Base-by-base conservation (phyloP, 2,329 filamentous ascomycete species). In the Talaromyces sp. region DNA sequence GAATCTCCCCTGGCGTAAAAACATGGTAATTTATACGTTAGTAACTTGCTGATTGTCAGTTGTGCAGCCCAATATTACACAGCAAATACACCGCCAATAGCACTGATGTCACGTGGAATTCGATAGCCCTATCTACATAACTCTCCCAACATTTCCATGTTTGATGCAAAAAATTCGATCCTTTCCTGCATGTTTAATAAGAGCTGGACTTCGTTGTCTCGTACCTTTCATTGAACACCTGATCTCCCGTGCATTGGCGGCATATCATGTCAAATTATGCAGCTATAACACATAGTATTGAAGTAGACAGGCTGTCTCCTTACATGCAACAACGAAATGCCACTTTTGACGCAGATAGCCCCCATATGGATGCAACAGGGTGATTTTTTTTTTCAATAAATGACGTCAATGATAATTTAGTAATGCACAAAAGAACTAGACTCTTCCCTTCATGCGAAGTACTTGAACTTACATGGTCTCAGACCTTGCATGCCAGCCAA, bases 41-140 rank as follows among this genome's bases (percentile, higher is more conserved):
- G 7, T 35, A 8, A 7, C 4, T 33, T 18, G 3, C 9, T 2
- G 2, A 8, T 56, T n/a, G 28, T 25, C 23, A 14, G 14, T 21
- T 18, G 18, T 9, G 4, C n/a, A 28, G 14, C 14, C 35, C 9
- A 28, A 55, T 44, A 61, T 61, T 54, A 55, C 58, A 23, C 23
- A 14, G 23, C n/a, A 31, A 55, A 61, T 60, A 61, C 46, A 11
- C 12, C 5, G 9, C 8, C 8, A 42, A 40, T 40, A 39, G 28
- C 33, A 23, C 16, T 50, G 35, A 60, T 54, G 48, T 55, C 59
- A 61, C 59, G 59, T 61, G 59, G n/a, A 35, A 16, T 55, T 44
- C 46, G 16, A 21, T 23, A 54, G 39, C 59, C 59, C 59, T 61
- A 61, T 25, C 35, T 21, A 1, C 28, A 31, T 40, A 50, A 40